Percentiles rank a stretch among this genome's conserved stretches.
phyloP scores from a whole-genome alignment of 257 asterid genomes.

The Eucommia ulmoides region DNA sequence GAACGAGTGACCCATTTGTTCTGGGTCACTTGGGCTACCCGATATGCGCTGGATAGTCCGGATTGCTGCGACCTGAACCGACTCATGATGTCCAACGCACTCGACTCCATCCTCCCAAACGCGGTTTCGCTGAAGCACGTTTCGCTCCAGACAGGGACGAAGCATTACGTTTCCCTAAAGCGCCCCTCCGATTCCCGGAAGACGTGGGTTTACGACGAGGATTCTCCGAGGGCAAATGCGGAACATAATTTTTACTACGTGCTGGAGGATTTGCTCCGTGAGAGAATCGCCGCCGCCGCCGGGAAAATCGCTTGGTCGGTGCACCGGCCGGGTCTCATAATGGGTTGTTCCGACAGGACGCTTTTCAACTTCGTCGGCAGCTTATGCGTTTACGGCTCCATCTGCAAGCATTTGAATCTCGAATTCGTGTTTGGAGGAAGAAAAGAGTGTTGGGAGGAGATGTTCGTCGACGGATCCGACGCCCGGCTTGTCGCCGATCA shows the following conservation, averaged over 20 bases:
- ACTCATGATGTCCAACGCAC: conserved; percentile 59
- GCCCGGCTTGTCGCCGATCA: conserved; percentile 79
- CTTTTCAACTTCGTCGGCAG: conserved; percentile 60
- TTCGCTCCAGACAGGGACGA: conserved; percentile 72
- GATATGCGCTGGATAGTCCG: conserved; percentile 39
- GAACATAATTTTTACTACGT: conserved; percentile 58
- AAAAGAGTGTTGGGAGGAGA: conserved; percentile 65
- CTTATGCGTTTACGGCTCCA: conserved; percentile 62
- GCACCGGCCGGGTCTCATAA: conserved; percentile 65
- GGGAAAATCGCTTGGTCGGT: conserved; percentile 49
- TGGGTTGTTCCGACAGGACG: conserved; percentile 46
- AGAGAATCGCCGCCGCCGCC: conserved; percentile 25
- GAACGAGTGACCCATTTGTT: conserved; percentile 48
- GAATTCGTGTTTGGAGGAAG: conserved; percentile 75
- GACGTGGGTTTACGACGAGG: conserved; percentile 29
- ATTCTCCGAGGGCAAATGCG: conserved; percentile 37
- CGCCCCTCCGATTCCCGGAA: neutral
- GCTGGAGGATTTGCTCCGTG: conserved; percentile 64
- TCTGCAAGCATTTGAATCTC: conserved; percentile 48
- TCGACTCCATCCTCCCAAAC: conserved; percentile 36
- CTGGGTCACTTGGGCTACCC: conserved; percentile 86
- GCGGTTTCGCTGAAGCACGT: conserved; percentile 39
- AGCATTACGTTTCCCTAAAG: conserved; percentile 52
- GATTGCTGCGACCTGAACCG: conserved; percentile 54
- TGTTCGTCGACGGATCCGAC: conserved; percentile 58